Base-by-base conservation (phyloP, 768 basidiomycete genomes). In the Pisolithus marmoratus region DNA sequence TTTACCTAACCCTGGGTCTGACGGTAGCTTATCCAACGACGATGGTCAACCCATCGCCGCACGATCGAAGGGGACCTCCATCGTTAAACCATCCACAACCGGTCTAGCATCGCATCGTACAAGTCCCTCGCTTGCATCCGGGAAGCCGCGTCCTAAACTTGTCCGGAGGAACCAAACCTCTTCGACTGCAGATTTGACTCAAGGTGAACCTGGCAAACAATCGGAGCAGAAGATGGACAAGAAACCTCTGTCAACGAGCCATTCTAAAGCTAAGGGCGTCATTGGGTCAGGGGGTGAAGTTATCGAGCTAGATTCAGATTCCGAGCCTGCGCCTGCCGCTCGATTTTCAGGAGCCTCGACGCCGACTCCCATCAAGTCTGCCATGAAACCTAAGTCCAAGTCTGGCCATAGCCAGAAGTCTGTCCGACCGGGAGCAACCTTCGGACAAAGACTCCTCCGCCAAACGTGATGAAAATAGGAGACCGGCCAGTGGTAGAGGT, bases 341-440 rank as follows among this genome's bases (percentile, higher is more conserved):
- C 54, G 60, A n/a, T 58, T 45, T 43, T 6, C 29, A 0, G 11
- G 34, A 27, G 49, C 22, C 12, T 14, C 29, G 8, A 50, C 23
- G 8, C 48, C 52, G 5, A 67, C 65, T 0, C 62, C 65, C 11
- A 48, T 67, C 48, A 64, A 57, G 37, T 61, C 60, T 2, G 59
- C 59, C 8, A 67, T 67, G 65, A 67, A 58, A 26, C 60, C 58
- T 27, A 59, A 58, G 38, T 54, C 58, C 6, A 59, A 44, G 19
- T 56, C 61, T 3, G 52, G 52, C 6, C 51, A 14, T 11, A 50
- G 50, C 27, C 54, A 36, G 19, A 37, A 29, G 8, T 34, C 15
- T 27, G 48, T 37, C n/a, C 4, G 48, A 38, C 20, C 49, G 52
- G 36, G 11, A 50, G 23, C 0, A 58, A 55, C 27, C 46, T 27